phyloP scores from a whole-genome alignment of 2,329 filamentous ascomycete species.

The Coleophoma cylindrospora region DNA sequence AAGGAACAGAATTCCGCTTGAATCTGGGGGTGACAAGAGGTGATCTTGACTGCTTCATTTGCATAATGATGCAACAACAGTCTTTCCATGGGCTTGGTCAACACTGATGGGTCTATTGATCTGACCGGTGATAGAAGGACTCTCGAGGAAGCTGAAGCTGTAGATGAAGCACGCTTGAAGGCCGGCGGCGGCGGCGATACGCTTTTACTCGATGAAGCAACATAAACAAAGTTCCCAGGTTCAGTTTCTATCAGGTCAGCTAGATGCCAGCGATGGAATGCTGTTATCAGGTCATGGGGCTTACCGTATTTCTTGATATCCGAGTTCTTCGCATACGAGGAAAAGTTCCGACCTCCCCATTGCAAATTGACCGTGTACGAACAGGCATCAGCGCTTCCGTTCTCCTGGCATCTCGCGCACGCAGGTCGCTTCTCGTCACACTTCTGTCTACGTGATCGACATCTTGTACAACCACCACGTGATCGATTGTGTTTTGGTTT shows the following conservation, averaged over 20 bases:
- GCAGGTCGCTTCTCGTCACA: slow-evolving; percentile 5
- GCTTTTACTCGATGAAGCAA: background rate
- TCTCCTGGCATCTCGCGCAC: background rate
- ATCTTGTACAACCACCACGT: slow-evolving; percentile 5
- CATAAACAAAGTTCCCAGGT: background rate
- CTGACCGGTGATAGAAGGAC: background rate
- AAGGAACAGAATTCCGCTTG: slow-evolving; percentile 34
- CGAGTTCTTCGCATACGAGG: background rate
- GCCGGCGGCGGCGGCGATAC: background rate
- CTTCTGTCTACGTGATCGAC: slow-evolving; percentile 5
- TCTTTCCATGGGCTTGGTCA: background rate
- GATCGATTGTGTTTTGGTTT: slow-evolving; percentile 4
- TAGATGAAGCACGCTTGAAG: background rate
- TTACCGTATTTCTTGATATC: slow-evolving; percentile 1
- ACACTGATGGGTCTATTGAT: background rate
- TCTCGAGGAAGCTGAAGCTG: background rate
- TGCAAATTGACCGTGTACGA: background rate
- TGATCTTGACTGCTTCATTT: background rate
- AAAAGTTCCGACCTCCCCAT: background rate
- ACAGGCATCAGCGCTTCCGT: background rate
- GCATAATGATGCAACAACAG: slow-evolving; percentile 1
- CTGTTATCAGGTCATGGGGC: background rate
- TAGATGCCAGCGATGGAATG: background rate
- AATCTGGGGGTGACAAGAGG: slow-evolving; percentile 17
- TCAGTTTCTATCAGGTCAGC: slow-evolving; percentile 1